Percentiles rank a stretch among this genome's conserved stretches.
Evolutionary conservation across 2,329 filamentous ascomycete species (phyloP).

Genomic region (Lachnellula subtilissima): DNA sequence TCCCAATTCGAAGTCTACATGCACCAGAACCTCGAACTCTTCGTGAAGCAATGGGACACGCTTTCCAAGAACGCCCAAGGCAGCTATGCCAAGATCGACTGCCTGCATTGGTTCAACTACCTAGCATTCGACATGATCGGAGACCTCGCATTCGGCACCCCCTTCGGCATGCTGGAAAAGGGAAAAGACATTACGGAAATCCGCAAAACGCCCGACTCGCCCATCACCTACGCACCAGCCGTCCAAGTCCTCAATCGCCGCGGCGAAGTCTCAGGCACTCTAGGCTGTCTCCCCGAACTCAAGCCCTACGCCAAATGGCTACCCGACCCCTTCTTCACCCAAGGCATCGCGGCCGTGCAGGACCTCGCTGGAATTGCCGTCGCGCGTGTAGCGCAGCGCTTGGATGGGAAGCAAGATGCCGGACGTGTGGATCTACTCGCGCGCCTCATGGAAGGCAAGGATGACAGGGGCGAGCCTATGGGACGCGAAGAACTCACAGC

Average conservation of each 20-base stretch:
- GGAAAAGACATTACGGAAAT: slow-evolving; percentile 76
- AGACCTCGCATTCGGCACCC: slow-evolving; percentile 65
- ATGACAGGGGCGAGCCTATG: slow-evolving; percentile 71
- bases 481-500: slow-evolving; percentile 78
- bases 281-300: slow-evolving; percentile 69
- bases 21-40: slow-evolving; percentile 68
- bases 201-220: slow-evolving; percentile 52
- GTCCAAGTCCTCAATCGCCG: slow-evolving; percentile 85
- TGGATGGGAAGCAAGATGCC: slow-evolving; percentile 63
- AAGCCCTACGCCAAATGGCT: slow-evolving; percentile 78
- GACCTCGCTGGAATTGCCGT: slow-evolving; percentile 84
- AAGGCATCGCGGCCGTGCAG: slow-evolving; percentile 69
- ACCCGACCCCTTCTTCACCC: slow-evolving; percentile 75
- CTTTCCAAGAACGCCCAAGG: slow-evolving; percentile 42
- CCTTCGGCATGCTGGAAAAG: slow-evolving; percentile 77
- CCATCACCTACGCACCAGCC: slow-evolving; percentile 67
- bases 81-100: slow-evolving; percentile 62
- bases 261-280: slow-evolving; percentile 76
- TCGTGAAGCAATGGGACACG: slow-evolving; percentile 68
- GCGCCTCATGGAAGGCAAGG: slow-evolving; percentile 78
- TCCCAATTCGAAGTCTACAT: slow-evolving; percentile 87
- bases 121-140: slow-evolving; percentile 52
- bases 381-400: slow-evolving; percentile 69
- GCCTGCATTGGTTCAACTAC: slow-evolving; percentile 74
- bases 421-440: slow-evolving; percentile 76